Conservation (phyloP, 805 yeast genomes). For the Wickerhamomyces chambardii region DNA sequence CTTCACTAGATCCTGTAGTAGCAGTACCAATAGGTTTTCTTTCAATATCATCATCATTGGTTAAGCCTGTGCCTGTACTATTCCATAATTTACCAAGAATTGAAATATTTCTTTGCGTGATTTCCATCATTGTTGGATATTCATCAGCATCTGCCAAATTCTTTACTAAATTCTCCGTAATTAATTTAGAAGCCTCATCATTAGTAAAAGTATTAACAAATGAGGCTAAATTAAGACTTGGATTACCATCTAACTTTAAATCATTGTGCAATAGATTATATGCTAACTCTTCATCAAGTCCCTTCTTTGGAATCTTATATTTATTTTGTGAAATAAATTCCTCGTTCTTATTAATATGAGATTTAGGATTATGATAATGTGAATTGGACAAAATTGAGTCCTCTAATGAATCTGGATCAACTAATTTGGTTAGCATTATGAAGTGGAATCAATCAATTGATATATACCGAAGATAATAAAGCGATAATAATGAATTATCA, state of each 20-base stretch:
- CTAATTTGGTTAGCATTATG: conserved; percentile 14
- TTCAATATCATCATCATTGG: conserved; percentile 33
- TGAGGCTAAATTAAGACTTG: conserved; percentile 78
- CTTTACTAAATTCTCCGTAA: conserved; percentile 68
- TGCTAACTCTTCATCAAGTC: conserved; percentile 42
- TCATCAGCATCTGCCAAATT: conserved; percentile 92
- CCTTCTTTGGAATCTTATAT: conserved; percentile 50
- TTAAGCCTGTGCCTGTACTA: too few relatives aligned
- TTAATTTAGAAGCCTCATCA: conserved; percentile 42
- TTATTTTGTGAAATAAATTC: conserved; percentile 25
- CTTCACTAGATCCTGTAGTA: conserved; percentile 91
- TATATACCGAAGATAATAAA: too few relatives aligned
- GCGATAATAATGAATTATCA: too few relatives aligned
- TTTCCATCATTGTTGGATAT: conserved; percentile 75
- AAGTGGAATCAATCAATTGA: too few relatives aligned
- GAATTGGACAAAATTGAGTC: conserved; percentile 17
- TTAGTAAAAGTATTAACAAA: conserved; percentile 75
- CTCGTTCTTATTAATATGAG: background rate
- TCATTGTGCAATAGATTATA: conserved; percentile 64
- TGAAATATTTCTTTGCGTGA: conserved; percentile 76
- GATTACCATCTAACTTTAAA: conserved; percentile 74
- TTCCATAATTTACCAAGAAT: conserved; percentile 79
- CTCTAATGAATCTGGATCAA: conserved; percentile 23
- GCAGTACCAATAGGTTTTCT: conserved; percentile 70
- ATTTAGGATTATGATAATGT: conserved; percentile 13